Base-by-base conservation (phyloP, 805 yeast species). In the Clavispora santaluciae region DNA sequence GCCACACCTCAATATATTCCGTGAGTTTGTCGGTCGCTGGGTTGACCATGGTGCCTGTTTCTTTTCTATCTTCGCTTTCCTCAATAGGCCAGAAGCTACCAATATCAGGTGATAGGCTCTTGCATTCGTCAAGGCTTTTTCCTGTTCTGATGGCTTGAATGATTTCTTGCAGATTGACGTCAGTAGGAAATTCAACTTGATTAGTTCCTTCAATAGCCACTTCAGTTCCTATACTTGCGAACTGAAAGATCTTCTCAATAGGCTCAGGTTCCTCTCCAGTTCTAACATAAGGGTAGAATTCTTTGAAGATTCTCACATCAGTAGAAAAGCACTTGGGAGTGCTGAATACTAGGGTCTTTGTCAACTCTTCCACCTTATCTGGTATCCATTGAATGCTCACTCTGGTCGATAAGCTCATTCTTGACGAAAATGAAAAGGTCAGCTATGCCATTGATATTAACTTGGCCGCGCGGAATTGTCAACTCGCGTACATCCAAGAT, bases 211-310 rank as follows among this genome's bases (percentile, higher is more conserved):
- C 61, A 25, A 70, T 50, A 3, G 60, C 57, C 12, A 60, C 60
- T 38, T 76, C 77, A 1, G 54, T 55, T 2, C 86, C 86, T 4
- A 73, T 72, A 57, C 78, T 73, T 1, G 72, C 76, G 82, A 83
- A 76, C 50, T 80, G 79, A 47, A 77, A 77, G 17, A 63, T 54
- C 13, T 63, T 43, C 9, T 53, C 53, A 30, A 63, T 59, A 10
- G 36, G 33, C 13, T 42, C 45, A 4, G 48, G 42, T 3, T 22
- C 16, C 8, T 11, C 24, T 2, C 33, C 37, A 0, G 22, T 44
- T 36, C 44, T 50, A 12, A 36, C 11, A 29, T 48, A 44, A 4
- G 51, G 52, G 23, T 50, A 49, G 23, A 26, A 9, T 9, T 42
- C 30, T 25, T 44, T 50, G 43, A 44, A 54, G 23, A 65, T 51